These are phyloP conservation scores for Pichia sp. DNA, from an alignment of 1,139 yeast genomes.

Conservation along the genomic window DNA sequence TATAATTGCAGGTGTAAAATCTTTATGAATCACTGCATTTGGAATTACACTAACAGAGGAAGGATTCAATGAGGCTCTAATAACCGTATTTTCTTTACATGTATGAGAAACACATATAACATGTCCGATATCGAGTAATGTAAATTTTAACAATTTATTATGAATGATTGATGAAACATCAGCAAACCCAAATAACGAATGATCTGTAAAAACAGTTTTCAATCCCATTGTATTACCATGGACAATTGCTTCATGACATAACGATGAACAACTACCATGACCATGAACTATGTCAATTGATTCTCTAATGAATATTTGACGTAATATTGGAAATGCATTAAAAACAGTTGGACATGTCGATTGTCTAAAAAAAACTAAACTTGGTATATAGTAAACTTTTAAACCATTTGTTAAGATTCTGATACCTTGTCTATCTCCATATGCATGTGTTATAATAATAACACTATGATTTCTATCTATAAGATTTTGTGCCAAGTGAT, in stretches of 20 bases:
- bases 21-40: conserved; percentile 84
- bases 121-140: conserved; percentile 82
- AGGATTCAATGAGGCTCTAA: conserved; percentile 81
- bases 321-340: conserved; percentile 74
- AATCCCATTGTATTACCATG: conserved; percentile 94
- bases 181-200: conserved; percentile 90
- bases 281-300: conserved; percentile 87
- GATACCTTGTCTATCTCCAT: conserved; percentile 75
- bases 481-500: conserved; percentile 72
- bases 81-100: conserved; percentile 90
- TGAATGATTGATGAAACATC: conserved; percentile 79
- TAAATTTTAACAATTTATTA: conserved; percentile 77
- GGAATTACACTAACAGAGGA: conserved; percentile 82
- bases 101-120: conserved; percentile 95
- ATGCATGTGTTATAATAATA: conserved; percentile 83
- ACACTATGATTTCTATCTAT: conserved; percentile 87
- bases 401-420: conserved; percentile 82
- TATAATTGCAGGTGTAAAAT: conserved; percentile 56
- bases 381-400: conserved; percentile 88
- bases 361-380: conserved; percentile 69
- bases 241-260: conserved; percentile 84
- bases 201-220: conserved; percentile 89
- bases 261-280: conserved; percentile 81
- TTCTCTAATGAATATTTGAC: conserved; percentile 84
- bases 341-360: conserved; percentile 86